These are phyloP conservation scores for Salix purpurea DNA, from an alignment of 345 rosid species.

Conservation along the genomic window DNA sequence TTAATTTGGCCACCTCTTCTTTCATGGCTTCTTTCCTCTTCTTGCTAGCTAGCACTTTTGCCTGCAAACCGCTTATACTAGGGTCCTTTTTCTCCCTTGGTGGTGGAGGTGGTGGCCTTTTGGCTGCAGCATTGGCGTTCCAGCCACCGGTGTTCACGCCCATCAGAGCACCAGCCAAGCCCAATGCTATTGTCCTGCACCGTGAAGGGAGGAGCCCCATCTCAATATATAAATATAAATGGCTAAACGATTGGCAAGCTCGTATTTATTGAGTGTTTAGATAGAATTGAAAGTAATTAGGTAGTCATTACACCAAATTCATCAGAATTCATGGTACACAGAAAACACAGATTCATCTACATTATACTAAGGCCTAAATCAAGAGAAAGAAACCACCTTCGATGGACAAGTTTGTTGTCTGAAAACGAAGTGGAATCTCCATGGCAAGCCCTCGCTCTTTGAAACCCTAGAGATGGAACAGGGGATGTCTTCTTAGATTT, in stretches of 20 bases:
- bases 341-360: not conserved
- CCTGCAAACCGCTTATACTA: slow-evolving; percentile 66
- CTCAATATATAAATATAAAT: not conserved
- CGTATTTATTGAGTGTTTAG: not conserved
- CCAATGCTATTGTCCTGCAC: slow-evolving; percentile 40
- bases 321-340: not conserved
- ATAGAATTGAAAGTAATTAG: not conserved
- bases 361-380: not conserved
- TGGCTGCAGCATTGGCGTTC: slow-evolving; percentile 52
- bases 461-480: slow-evolving; percentile 22
- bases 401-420: slow-evolving; percentile 25
- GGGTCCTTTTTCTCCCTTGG: slow-evolving; percentile 66
- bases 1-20: slow-evolving; percentile 46
- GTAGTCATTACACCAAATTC: not conserved
- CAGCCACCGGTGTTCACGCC: slow-evolving; percentile 39
- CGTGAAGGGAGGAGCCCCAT: not conserved
- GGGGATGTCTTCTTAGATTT: slow-evolving; percentile 1
- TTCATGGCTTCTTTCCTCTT: slow-evolving; percentile 50
- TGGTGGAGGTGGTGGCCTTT: slow-evolving; percentile 63
- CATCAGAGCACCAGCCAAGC: slow-evolving; percentile 40
- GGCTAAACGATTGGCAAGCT: not conserved
- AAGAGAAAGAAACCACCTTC: slow-evolving; percentile 30
- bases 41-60: slow-evolving; percentile 82
- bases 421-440: slow-evolving; percentile 7
- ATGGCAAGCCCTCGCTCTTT: slow-evolving; percentile 13